These are phyloP conservation scores for Starmerella bacillaris DNA, from an alignment of 805 yeast species.

Conservation along the genomic window DNA sequence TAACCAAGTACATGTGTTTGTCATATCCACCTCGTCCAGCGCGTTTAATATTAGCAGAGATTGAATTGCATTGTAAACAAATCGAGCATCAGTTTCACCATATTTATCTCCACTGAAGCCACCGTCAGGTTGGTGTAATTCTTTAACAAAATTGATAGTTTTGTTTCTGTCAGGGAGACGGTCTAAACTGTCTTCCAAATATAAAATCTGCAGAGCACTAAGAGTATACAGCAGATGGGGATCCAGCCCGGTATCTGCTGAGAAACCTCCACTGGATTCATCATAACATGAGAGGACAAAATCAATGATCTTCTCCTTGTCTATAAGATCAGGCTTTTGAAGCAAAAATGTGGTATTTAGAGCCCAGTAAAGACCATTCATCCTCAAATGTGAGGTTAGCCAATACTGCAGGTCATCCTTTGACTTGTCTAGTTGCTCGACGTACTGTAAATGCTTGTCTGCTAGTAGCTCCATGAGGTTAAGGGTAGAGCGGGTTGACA, in stretches of 20 bases:
- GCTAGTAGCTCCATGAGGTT: slow-evolving; percentile 15
- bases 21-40: slow-evolving; percentile 32
- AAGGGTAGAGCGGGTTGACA: background rate
- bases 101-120: slow-evolving; percentile 77
- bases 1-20: slow-evolving; percentile 47
- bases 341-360: slow-evolving; percentile 53
- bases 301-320: slow-evolving; percentile 42
- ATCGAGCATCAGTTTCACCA: slow-evolving; percentile 87
- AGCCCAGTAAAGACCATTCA: slow-evolving; percentile 93
- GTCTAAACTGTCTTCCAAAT: slow-evolving; percentile 44
- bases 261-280: slow-evolving; percentile 46
- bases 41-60: slow-evolving; percentile 51
- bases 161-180: slow-evolving; percentile 20
- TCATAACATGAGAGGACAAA: slow-evolving; percentile 52
- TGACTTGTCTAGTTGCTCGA: slow-evolving; percentile 35
- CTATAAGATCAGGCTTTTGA: slow-evolving; percentile 37
- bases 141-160: slow-evolving; percentile 22
- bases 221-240: slow-evolving; percentile 71
- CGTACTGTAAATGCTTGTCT: slow-evolving; percentile 43
- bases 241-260: slow-evolving; percentile 77
- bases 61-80: slow-evolving; percentile 67
- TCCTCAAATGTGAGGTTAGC: slow-evolving; percentile 73
- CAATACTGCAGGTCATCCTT: slow-evolving; percentile 58
- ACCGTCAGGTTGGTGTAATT: slow-evolving; percentile 42
- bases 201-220: slow-evolving; percentile 67